phyloP scores from a whole-genome alignment of 306 rosid genomes.

The Fragaria vesca region DNA sequence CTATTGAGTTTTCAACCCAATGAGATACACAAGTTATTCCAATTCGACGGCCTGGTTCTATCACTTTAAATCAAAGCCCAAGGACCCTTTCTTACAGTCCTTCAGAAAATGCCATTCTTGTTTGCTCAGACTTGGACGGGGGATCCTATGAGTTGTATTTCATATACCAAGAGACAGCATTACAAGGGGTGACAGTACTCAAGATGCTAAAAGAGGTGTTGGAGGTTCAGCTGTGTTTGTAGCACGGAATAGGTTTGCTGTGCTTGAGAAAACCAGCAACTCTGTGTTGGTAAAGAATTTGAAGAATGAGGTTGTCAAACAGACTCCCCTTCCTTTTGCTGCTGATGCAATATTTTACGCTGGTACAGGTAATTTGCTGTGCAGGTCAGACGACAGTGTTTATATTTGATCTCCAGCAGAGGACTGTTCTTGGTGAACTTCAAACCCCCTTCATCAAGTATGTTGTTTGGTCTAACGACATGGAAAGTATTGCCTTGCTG shows the following conservation, averaged over 20 bases:
- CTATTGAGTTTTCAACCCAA: slow-evolving; percentile 75
- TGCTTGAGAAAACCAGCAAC: slow-evolving; percentile 78
- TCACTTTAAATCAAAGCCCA: slow-evolving; percentile 75
- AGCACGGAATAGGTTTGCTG: slow-evolving; percentile 88
- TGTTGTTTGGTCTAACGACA: slow-evolving; percentile 82
- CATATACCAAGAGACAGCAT: slow-evolving; percentile 68
- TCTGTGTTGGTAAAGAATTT: slow-evolving; percentile 67
- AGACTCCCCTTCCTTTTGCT: slow-evolving; percentile 63
- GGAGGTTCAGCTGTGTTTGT: slow-evolving; percentile 96
- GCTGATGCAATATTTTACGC: slow-evolving; percentile 90
- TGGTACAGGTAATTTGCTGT: slow-evolving; percentile 77
- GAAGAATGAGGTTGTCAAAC: slow-evolving; percentile 71
- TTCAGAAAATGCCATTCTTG: slow-evolving; percentile 80
- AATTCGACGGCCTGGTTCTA: slow-evolving; percentile 85
- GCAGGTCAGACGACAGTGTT: slow-evolving; percentile 84
- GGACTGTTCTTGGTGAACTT: slow-evolving; percentile 73
- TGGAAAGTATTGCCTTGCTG: slow-evolving; percentile 87
- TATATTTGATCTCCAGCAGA: slow-evolving; percentile 83
- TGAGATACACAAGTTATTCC: slow-evolving; percentile 78
- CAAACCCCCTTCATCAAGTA: slow-evolving; percentile 87
- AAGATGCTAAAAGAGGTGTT: slow-evolving; percentile 84
- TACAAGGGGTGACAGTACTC: slow-evolving; percentile 68
- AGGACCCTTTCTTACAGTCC: slow-evolving; percentile 85
- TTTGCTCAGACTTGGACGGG: slow-evolving; percentile 86
- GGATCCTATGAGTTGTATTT: slow-evolving; percentile 87